Conservation (phyloP, 2,329 filamentous ascomycete species). For the Claviceps fusiformis region DNA sequence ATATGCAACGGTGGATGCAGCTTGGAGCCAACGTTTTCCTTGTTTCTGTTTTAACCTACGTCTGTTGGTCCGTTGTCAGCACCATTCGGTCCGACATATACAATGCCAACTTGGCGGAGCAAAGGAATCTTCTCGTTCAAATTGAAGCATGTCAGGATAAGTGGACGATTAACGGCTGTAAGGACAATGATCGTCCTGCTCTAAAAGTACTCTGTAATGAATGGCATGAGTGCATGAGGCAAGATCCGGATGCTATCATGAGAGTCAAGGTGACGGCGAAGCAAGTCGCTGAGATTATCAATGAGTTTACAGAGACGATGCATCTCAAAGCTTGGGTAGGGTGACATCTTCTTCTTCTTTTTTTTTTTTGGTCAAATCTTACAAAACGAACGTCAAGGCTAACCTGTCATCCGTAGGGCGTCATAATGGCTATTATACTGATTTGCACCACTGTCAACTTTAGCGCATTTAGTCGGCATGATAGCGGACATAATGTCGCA, state of each 20-base stretch:
- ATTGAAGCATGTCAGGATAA: constrained; percentile 61
- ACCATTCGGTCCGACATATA: constrained; percentile 65
- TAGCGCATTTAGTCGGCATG: constrained; percentile 24
- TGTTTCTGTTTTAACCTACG: constrained; percentile 42
- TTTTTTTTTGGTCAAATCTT: too few species aligned
- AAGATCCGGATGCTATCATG: constrained; percentile 65
- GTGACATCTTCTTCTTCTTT: neutral
- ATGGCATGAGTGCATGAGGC: constrained; percentile 81
- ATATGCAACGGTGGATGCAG: constrained; percentile 45
- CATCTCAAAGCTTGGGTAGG: constrained; percentile 61
- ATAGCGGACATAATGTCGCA: constrained; percentile 2
- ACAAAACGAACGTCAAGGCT: neutral
- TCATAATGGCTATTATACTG: constrained; percentile 36
- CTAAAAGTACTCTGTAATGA: constrained; percentile 59
- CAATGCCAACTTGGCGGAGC: constrained; percentile 54
- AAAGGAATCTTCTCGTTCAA: constrained; percentile 55
- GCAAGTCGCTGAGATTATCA: constrained; percentile 85
- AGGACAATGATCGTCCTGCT: constrained; percentile 51
- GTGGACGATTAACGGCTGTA: constrained; percentile 66
- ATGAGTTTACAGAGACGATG: constrained; percentile 83
- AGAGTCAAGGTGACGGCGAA: constrained; percentile 70
- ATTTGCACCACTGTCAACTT: constrained; percentile 38
- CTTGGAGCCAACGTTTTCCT: constrained; percentile 51
- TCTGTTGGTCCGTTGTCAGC: constrained; percentile 54
- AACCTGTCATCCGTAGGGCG: constrained; percentile 23